Conservation (phyloP, 805 yeast species). For the Komagataella kurtzmanii region DNA sequence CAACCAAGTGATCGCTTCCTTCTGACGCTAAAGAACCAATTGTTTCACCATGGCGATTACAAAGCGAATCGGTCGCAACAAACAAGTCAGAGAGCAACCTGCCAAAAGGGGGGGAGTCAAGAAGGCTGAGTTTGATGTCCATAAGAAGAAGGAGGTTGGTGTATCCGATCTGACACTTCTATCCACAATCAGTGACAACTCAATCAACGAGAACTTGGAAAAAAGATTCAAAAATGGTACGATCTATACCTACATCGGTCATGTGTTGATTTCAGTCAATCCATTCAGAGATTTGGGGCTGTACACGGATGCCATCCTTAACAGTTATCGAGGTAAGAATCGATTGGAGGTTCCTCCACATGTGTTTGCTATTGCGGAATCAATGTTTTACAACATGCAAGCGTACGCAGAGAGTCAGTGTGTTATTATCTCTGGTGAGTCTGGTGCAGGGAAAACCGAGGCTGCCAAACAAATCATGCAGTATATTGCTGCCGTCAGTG, state of each 20-base stretch:
- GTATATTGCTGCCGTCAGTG: slow-evolving; percentile 83
- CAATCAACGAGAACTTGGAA: slow-evolving; percentile 83
- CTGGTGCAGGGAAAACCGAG: slow-evolving; percentile 97
- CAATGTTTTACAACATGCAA: slow-evolving; percentile 91
- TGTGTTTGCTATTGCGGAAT: slow-evolving; percentile 94
- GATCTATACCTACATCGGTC: slow-evolving; percentile 89
- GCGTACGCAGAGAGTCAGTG: slow-evolving; percentile 92
- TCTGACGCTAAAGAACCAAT: not conserved
- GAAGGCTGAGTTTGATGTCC: slow-evolving; percentile 82
- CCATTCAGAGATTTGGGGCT: slow-evolving; percentile 96
- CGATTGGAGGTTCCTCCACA: slow-evolving; percentile 96
- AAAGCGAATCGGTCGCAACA: slow-evolving; percentile 58
- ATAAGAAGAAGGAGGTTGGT: slow-evolving; percentile 94
- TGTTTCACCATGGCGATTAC: slow-evolving; percentile 53
- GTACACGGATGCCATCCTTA: slow-evolving; percentile 67
- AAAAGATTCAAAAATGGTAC: slow-evolving; percentile 82
- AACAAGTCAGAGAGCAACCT: slow-evolving; percentile 33
- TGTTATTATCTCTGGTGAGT: slow-evolving; percentile 94
- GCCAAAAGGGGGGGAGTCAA: slow-evolving; percentile 48
- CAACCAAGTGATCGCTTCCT: not conserved
- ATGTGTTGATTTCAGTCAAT: slow-evolving; percentile 88
- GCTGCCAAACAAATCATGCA: slow-evolving; percentile 98
- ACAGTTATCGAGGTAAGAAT: slow-evolving; percentile 79
- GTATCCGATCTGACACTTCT: slow-evolving; percentile 87
- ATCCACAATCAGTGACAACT: slow-evolving; percentile 79